Conservation (phyloP, 116 monocot species). For the Iris pallida region DNA sequence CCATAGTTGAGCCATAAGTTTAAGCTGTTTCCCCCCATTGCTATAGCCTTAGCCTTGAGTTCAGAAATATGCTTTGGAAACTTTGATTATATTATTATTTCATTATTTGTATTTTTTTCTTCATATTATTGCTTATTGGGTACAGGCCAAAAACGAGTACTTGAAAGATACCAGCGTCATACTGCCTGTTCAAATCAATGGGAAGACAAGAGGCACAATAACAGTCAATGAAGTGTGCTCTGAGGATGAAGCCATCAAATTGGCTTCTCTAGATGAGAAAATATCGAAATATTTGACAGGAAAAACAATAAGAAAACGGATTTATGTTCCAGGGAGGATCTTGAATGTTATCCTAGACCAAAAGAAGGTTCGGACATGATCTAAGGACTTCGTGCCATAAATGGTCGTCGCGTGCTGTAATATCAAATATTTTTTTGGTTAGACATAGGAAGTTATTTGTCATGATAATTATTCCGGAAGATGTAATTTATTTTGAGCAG, state of each 20-base stretch:
- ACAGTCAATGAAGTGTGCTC: slow-evolving; percentile 67
- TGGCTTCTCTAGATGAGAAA: slow-evolving; percentile 63
- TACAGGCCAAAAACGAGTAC: slow-evolving; percentile 77
- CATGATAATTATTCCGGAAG: not conserved
- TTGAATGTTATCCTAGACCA: slow-evolving; percentile 85
- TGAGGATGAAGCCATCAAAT: slow-evolving; percentile 59
- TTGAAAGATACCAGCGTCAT: slow-evolving; percentile 73
- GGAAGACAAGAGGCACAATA: slow-evolving; percentile 93
- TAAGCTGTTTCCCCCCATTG: not conserved
- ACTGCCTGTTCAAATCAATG: slow-evolving; percentile 92
- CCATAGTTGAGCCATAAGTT: too few species aligned
- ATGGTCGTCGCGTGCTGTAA: not conserved
- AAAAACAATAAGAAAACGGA: slow-evolving; percentile 58
- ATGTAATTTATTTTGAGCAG: not conserved
- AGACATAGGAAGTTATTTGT: not conserved
- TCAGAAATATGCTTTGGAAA: not conserved
- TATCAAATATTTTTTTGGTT: not conserved
- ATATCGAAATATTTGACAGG: slow-evolving; percentile 67
- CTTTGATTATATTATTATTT: too few species aligned
- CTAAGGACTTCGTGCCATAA: not conserved
- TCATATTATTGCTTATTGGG: not conserved
- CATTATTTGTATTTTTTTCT: too few species aligned
- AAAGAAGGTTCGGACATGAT: slow-evolving; percentile 54
- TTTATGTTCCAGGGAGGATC: slow-evolving; percentile 83
- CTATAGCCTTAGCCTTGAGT: not conserved